Base-by-base conservation (phyloP, 2,329 filamentous ascomycete genomes). In the Ceratocystis lukuohia region DNA sequence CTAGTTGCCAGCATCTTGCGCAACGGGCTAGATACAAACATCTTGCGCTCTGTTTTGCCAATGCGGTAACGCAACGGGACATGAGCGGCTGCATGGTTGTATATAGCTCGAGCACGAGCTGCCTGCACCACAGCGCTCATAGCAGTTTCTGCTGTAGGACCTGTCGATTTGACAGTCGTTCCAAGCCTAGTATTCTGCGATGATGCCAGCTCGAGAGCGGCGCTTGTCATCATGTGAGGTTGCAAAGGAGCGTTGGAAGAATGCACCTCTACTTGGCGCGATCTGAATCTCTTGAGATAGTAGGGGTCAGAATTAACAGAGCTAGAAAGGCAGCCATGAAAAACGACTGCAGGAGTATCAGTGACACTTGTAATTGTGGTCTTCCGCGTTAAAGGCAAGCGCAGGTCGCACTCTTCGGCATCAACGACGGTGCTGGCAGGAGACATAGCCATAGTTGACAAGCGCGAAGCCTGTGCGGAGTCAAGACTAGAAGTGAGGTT, bases 1-100 rank as follows among this genome's bases (percentile, higher is more conserved):
- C 56, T 59, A 20, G 56, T 37, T 17, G 56, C 56, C 30, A 59
- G 10, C 56, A 59, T 59, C 56, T 59, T 59, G 56, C 56, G 56
- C 30, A 59, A 25, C 17, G 56, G 56, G 8, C 56, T 59, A 22
- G 56, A 59, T 17, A 59, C 56, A 33, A 33, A 30, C 56, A 59
- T 59, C 56, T 59, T 59, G 1, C 56, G 56, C 25, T 59, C 56
- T n/a, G 56, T n/a, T 30, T 59, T 59, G 25, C 56, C 56, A 25
- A 59, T 6, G 3, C 56, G 56, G 56, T 33, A n/a, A 17, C 56
- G 56, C 25, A 33, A 15, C 28, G 56, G 56, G 6, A 59, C 25
- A n/a, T 59, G 56, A 7, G 30, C 8, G 12, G 30, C 56, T 4
- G 56, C 56, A 33, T 37, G 28, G 17, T 59, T 59, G 17, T 59